phyloP scores from a whole-genome alignment of 2,329 filamentous ascomycete species.

The Ceratocystis destructans region DNA sequence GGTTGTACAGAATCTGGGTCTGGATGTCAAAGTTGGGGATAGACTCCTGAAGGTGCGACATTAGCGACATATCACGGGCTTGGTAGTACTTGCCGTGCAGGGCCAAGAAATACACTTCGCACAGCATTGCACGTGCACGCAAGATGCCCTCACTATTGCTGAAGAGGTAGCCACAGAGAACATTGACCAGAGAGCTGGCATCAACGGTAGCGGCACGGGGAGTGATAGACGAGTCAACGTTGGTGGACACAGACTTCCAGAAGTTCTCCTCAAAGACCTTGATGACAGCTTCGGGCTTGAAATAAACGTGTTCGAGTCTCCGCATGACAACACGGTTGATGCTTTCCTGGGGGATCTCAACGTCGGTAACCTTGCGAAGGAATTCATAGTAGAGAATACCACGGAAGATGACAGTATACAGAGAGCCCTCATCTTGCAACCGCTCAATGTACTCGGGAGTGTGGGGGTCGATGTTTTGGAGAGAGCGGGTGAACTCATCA shows the following conservation, averaged over 20 bases:
- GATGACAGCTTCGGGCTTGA: conserved; percentile 92
- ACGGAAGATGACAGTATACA: conserved; percentile 89
- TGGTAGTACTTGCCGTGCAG: conserved; percentile 97
- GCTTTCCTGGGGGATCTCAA: conserved; percentile 69
- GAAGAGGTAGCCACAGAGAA: conserved; percentile 91
- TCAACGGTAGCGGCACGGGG: conserved; percentile 55
- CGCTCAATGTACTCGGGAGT: conserved; percentile 98
- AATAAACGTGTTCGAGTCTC: conserved; percentile 93
- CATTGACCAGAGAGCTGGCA: conserved; percentile 62
- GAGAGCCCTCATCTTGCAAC: conserved; percentile 71
- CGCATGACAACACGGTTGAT: conserved; percentile 89
- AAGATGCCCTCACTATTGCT: conserved; percentile 89
- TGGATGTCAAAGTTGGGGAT: conserved; percentile 93
- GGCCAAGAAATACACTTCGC: conserved; percentile 96
- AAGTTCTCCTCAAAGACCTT: conserved; percentile 87
- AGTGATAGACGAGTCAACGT: conserved; percentile 66
- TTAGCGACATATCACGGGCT: conserved; percentile 97
- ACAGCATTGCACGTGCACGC: conserved; percentile 90
- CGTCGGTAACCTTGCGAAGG: conserved; percentile 53
- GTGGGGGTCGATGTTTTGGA: conserved; percentile 95
- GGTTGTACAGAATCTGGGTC: conserved; percentile 97
- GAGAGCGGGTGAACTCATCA: conserved; percentile 91
- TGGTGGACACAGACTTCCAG: conserved; percentile 64
- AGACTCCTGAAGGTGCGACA: conserved; percentile 97
- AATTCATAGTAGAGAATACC: conserved; percentile 78